Evolutionary conservation across 768 basidiomycete genomes (phyloP).

Genomic region (Suillus subluteus): DNA sequence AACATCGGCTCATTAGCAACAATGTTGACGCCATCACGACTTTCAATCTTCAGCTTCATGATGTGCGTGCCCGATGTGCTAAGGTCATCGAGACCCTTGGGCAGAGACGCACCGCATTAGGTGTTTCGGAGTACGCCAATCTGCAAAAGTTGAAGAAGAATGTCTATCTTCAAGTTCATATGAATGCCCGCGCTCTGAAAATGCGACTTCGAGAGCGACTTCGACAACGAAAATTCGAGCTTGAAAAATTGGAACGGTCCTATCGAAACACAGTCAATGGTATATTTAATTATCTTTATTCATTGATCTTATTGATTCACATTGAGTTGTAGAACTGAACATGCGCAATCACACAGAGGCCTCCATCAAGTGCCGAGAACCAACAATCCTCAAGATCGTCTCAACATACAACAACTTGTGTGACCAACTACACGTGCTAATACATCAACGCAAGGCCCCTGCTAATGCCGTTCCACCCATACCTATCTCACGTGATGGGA

Average conservation of each 20-base stretch:
- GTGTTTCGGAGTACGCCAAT: constrained; percentile 8
- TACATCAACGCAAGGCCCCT: too few species aligned
- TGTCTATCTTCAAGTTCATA: constrained; percentile 16
- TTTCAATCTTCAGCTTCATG: constrained; percentile 9
- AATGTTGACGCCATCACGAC: constrained; percentile 1
- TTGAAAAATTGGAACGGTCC: constrained; percentile 18
- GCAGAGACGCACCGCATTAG: background rate
- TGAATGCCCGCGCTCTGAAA: constrained; percentile 28
- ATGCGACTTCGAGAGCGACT: constrained; percentile 19
- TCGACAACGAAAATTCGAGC: constrained; percentile 22
- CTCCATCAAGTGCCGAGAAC: too few species aligned
- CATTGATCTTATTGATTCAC: too few species aligned
- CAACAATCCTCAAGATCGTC: too few species aligned
- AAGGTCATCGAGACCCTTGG: background rate
- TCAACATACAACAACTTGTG: too few species aligned
- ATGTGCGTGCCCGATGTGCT: too few species aligned
- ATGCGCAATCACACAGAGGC: too few species aligned
- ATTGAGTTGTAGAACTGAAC: too few species aligned
- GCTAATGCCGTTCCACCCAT: too few species aligned
- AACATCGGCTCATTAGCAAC: constrained; percentile 7
- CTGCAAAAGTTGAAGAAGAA: constrained; percentile 13
- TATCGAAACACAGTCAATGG: constrained; percentile 23
- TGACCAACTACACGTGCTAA: too few species aligned
- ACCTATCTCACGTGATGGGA: too few species aligned
- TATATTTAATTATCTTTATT: constrained; percentile 11